Evolutionary conservation across 768 basidiomycete species (phyloP).

Genomic region (Leccinellum albellum): DNA sequence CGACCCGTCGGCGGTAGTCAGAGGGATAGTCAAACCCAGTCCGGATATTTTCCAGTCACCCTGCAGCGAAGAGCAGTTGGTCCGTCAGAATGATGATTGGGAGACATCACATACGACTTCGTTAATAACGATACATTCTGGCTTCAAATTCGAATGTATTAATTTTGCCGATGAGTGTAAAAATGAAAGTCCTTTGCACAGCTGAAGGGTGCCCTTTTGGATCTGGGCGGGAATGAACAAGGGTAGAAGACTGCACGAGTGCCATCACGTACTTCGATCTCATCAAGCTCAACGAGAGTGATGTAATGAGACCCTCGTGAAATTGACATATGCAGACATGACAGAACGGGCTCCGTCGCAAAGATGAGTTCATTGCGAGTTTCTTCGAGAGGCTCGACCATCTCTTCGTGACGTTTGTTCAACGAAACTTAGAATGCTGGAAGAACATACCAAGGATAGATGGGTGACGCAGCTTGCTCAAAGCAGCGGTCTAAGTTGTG

Average conservation of each 20-base stretch:
- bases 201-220: slow-evolving; percentile 92
- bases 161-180: slow-evolving; percentile 88
- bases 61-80: slow-evolving; percentile 37
- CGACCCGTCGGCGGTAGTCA: slow-evolving; percentile 62
- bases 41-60: slow-evolving; percentile 99
- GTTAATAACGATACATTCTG: slow-evolving; percentile 88
- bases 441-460: slow-evolving; percentile 71
- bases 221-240: slow-evolving; percentile 47
- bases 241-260: background rate
- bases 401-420: slow-evolving; percentile 50
- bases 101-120: slow-evolving; percentile 56
- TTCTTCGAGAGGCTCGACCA: slow-evolving; percentile 97
- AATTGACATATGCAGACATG: slow-evolving; percentile 77
- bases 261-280: slow-evolving; percentile 72
- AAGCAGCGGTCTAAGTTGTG: slow-evolving; percentile 72
- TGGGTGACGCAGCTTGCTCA: slow-evolving; percentile 86
- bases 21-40: slow-evolving; percentile 79
- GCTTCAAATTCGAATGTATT: slow-evolving; percentile 87
- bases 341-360: slow-evolving; percentile 86
- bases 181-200: slow-evolving; percentile 87
- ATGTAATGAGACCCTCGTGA: slow-evolving; percentile 54
- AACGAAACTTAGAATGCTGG: slow-evolving; percentile 1
- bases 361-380: slow-evolving; percentile 85
- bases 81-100: background rate
- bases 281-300: slow-evolving; percentile 81